Conservation (phyloP, 768 basidiomycete species). For the Termitomyces sp. region DNA sequence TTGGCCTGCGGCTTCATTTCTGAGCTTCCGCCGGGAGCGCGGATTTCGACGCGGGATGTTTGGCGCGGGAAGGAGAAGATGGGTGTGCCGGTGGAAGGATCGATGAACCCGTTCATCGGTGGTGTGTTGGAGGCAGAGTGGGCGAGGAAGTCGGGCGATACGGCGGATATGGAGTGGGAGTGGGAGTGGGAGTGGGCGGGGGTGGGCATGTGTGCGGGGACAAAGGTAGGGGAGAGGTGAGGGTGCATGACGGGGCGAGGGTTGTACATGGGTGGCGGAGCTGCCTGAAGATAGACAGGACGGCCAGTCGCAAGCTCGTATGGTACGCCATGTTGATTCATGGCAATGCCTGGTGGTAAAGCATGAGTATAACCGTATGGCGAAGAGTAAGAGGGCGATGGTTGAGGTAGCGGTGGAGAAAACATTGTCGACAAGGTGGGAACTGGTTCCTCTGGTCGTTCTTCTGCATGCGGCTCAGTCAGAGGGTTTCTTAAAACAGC, state of each 20-base stretch:
- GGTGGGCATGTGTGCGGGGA: slow-evolving; percentile 60
- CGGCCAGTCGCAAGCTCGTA: slow-evolving; percentile 82
- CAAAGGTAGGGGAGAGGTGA: slow-evolving; percentile 48
- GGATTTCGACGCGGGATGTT: slow-evolving; percentile 68
- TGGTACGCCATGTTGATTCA: slow-evolving; percentile 73
- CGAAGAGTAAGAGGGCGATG: slow-evolving; percentile 61
- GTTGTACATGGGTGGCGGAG: slow-evolving; percentile 55
- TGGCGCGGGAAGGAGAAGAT: slow-evolving; percentile 73
- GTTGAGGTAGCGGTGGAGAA: slow-evolving; percentile 32
- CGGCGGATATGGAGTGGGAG: slow-evolving; percentile 18
- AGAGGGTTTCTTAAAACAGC: slow-evolving; percentile 38
- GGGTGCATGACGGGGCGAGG: slow-evolving; percentile 61
- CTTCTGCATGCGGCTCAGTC: slow-evolving; percentile 18
- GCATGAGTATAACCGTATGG: slow-evolving; percentile 56
- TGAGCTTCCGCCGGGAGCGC: slow-evolving; percentile 39
- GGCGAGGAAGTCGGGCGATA: slow-evolving; percentile 59
- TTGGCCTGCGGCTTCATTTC: slow-evolving; percentile 20
- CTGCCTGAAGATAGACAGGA: slow-evolving; percentile 64
- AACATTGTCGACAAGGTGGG: slow-evolving; percentile 37
- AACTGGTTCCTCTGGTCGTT: slow-evolving; percentile 26
- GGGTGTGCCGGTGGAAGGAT: slow-evolving; percentile 60
- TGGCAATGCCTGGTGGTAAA: slow-evolving; percentile 69
- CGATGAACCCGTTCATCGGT: slow-evolving; percentile 57
- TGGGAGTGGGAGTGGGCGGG: slow-evolving; percentile 45
- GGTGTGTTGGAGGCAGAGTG: slow-evolving; percentile 51